Evolutionary conservation across 768 basidiomycete genomes (phyloP).

Genomic region (Austroboletus eburneus): DNA sequence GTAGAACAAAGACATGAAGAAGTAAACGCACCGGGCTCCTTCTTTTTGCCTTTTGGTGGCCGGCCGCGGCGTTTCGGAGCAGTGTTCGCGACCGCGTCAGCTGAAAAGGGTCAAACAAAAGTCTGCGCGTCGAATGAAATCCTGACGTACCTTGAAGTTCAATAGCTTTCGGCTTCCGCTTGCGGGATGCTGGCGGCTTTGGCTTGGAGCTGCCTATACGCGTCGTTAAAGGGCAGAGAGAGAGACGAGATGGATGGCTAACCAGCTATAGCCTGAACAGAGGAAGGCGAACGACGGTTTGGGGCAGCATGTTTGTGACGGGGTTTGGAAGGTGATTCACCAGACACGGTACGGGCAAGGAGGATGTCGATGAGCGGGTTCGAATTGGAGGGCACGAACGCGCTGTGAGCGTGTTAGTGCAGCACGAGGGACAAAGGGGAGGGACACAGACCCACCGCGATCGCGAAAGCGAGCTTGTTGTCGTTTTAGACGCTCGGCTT

Average conservation of each 20-base stretch:
- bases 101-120: background rate
- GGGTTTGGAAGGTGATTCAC: constrained; percentile 43
- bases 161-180: constrained; percentile 6
- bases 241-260: background rate
- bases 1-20: background rate
- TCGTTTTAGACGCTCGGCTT: constrained; percentile 54
- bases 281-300: constrained; percentile 1
- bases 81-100: background rate
- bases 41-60: constrained; percentile 12
- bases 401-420: constrained; percentile 31
- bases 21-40: constrained; percentile 3
- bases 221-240: background rate
- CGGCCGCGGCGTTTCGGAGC: constrained; percentile 15
- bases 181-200: constrained; percentile 6
- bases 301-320: background rate
- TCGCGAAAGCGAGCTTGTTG: constrained; percentile 67
- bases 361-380: constrained; percentile 52
- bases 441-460: constrained; percentile 52
- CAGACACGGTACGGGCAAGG: constrained; percentile 44
- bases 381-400: constrained; percentile 48
- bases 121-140: background rate
- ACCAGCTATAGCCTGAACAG: constrained; percentile 10
- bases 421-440: background rate
- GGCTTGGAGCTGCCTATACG: constrained; percentile 13
- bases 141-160: constrained; percentile 3